These are phyloP conservation scores for Saraca asoca DNA, from an alignment of 331 rosid species.

Conservation along the genomic window DNA sequence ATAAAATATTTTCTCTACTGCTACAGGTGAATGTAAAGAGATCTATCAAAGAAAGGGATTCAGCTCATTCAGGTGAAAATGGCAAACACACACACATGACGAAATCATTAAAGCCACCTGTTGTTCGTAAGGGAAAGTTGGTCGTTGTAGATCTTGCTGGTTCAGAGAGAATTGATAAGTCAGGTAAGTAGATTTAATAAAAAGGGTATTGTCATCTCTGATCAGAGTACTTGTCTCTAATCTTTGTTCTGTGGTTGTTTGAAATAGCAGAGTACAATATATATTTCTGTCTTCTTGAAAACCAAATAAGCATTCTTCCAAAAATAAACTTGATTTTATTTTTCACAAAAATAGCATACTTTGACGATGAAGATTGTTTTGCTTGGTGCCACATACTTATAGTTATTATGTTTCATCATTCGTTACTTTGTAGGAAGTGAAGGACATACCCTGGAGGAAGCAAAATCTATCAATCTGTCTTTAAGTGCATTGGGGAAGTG, in stretches of 20 bases:
- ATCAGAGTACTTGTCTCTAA: neutral
- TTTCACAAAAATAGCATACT: too few species aligned
- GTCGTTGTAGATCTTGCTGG: slow-evolving; percentile 99
- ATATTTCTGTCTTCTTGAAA: slow-evolving; percentile 2
- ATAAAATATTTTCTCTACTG: slow-evolving; percentile 30
- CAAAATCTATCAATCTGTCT: slow-evolving; percentile 89
- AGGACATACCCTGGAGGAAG: too few species aligned
- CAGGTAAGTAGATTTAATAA: slow-evolving; percentile 60
- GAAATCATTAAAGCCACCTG: slow-evolving; percentile 73
- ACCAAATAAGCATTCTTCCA: too few species aligned
- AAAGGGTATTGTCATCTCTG: slow-evolving; percentile 23
- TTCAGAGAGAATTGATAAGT: slow-evolving; percentile 94
- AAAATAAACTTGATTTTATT: too few species aligned
- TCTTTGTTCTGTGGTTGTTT: slow-evolving; percentile 29
- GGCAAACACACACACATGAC: slow-evolving; percentile 55
- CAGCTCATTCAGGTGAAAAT: slow-evolving; percentile 67
- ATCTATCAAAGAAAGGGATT: slow-evolving; percentile 77
- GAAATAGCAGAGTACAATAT: slow-evolving; percentile 19
- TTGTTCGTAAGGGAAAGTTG: slow-evolving; percentile 84
- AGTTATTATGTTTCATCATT: too few species aligned
- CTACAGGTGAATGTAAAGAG: slow-evolving; percentile 80
- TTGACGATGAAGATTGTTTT: too few species aligned
- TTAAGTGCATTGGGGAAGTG: slow-evolving; percentile 97
- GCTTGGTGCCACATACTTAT: too few species aligned
- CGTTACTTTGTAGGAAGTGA: too few species aligned